Base-by-base conservation (phyloP, 768 basidiomycete genomes). In the Xerocomus spinulosus region DNA sequence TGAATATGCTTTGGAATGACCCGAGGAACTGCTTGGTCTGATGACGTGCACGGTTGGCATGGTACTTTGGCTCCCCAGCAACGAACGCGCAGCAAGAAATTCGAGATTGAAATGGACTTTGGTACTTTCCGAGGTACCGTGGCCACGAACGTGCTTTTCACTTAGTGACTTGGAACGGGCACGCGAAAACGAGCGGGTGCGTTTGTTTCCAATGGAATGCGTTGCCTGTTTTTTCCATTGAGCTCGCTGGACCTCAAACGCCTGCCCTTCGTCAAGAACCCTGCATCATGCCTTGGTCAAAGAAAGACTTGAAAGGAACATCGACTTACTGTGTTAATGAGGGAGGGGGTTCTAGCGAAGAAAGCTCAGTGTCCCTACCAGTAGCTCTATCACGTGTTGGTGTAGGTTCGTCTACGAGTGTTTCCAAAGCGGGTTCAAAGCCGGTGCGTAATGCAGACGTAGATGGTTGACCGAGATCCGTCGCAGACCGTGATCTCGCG, bases 201-300 rank as follows among this genome's bases (percentile, higher is more conserved):
- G 76, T 52, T 75, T 79, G 60, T 87, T 87, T 43, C 80, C 80
- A 50, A 86, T 76, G 6, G 86, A 87, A 26, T 66, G 69, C 0
- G 70, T 67, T 0, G 87, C 87, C 51, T 83, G 77, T 3, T 65
- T 60, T 55, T 83, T 79, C 87, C 87, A 90, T 53, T 72, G 68
- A 42, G 76, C 73, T 14, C 87, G 81, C 51, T 89, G 78, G 42
- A 70, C 71, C n/a, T 80, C 74, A 10, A 89, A 72, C 38, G 69
- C 69, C 44, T 78, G 70, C 10, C 81, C 78, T 51, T 87, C 84
- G 50, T 79, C 77, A 9, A 90, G 68, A 20, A 88, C 86, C 56
- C 87, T 89, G 32, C 4, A 25, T 28, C 18, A 0, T 55, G 0
- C 35, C 10, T 18, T n/a, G 35, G 21, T 44, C 4, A 12, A 40